These are phyloP conservation scores for Ustilago curta DNA, from an alignment of 1,284 basidiomycete genomes.

Conservation along the genomic window DNA sequence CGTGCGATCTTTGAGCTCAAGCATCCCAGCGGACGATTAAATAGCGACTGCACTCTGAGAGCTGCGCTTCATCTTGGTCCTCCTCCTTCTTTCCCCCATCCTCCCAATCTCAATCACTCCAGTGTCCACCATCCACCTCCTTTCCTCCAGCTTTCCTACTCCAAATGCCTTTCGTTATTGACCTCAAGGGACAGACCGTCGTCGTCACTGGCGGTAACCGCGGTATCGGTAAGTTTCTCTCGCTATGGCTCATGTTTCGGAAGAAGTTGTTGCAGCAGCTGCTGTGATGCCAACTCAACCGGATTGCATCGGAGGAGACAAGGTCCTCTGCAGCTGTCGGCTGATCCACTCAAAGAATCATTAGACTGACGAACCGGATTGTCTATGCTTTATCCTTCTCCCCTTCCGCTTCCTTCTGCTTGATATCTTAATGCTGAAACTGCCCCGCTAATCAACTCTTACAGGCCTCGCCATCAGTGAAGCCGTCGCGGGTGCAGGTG, in stretches of 20 bases:
- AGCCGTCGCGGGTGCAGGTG: slow-evolving; percentile 66
- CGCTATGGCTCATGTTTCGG: background rate
- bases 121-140: background rate
- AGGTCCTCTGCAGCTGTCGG: background rate
- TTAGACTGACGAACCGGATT: slow-evolving; percentile 4
- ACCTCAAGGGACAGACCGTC: slow-evolving; percentile 61
- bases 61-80: background rate
- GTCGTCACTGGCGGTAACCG: slow-evolving; percentile 73
- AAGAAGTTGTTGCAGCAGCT: background rate
- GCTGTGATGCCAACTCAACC: background rate
- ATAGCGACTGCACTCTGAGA: background rate
- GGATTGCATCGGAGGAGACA: background rate
- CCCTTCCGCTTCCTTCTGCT: no score
- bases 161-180: slow-evolving; percentile 54
- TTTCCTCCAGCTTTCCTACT: background rate
- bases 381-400: background rate
- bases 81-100: slow-evolving; percentile 2
- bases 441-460: background rate
- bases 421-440: no score
- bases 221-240: slow-evolving; percentile 60
- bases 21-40: slow-evolving; percentile 2
- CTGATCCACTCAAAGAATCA: background rate
- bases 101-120: background rate
- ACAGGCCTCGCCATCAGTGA: slow-evolving; percentile 67
- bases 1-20: slow-evolving; percentile 2